Base-by-base conservation (phyloP, 768 basidiomycete species). In the Wakefieldia striispora region DNA sequence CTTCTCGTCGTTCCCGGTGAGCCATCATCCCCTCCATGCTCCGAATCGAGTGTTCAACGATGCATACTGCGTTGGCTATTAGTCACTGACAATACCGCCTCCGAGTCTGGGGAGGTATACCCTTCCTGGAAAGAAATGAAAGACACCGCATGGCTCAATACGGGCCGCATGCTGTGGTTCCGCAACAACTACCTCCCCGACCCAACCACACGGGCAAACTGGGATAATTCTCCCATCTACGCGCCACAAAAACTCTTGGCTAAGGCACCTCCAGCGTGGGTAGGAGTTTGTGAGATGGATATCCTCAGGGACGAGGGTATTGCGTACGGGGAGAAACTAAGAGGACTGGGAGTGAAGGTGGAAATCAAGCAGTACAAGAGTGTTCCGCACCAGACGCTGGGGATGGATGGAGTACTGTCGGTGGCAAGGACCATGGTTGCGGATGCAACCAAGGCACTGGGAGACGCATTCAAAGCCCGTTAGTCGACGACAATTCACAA, bases 161-260 rank as follows among this genome's bases (percentile, higher is more conserved):
- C 79, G 1, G 78, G 58, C 2, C 79, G 81, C 35, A 88, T 88
- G 85, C 54, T 79, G 39, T 90, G 87, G 87, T 88, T 84, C 77
- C 71, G 78, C 20, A 63, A 71, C 43, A 79, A 81, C 54, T 89
- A 89, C 64, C 74, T 86, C 17, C 85, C 87, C 0, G 78, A 84
- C 56, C 58, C 73, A 50, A 71, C 67, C 33, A 83, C 86, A 44
- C 73, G 79, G 70, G 69, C 70, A 0, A 80, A 82, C 42, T 87
- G 84, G 83, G 82, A 84, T 51, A 80, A 78, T 21, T 88, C 86
- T 4, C 86, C 87, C 0, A 70, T 83, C n/a, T 82, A 85, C 40
- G 86, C 86, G 1, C 82, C 85, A 0, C 74, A 75, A 10, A 75
- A 74, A 29, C 62, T 79, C 29, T 63, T 87, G 51, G 64, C 61